phyloP scores from a whole-genome alignment of 164 flowering plant species.

The Magnolia kwangsiensis region DNA sequence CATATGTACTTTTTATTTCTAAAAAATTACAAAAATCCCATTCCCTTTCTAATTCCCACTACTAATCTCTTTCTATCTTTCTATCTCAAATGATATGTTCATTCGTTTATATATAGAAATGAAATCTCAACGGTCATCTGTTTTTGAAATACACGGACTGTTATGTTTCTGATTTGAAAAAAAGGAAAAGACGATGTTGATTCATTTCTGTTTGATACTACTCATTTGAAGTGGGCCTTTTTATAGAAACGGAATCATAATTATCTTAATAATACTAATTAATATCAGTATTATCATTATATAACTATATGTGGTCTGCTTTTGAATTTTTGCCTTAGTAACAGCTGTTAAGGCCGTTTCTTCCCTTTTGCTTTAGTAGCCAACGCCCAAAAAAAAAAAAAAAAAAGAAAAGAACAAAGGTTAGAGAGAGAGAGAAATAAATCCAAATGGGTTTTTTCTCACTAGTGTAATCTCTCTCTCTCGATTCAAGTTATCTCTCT shows the following conservation, averaged over 20 bases:
- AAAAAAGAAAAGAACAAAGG: slow-evolving; percentile 26
- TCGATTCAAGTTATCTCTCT: neutral
- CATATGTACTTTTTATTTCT: neutral
- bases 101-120: neutral
- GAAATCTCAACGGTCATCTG: neutral
- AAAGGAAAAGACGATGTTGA: neutral
- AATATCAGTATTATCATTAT: neutral
- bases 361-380: slow-evolving; percentile 33
- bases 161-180: neutral
- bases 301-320: neutral
- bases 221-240: slow-evolving; percentile 3
- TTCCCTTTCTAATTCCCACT: neutral
- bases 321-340: slow-evolving; percentile 6
- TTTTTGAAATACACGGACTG: neutral
- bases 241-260: neutral
- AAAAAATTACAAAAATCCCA: neutral
- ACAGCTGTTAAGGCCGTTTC: slow-evolving; percentile 37
- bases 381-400: slow-evolving; percentile 9
- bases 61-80: neutral
- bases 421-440: neutral
- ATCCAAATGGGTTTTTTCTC: no score
- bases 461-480: neutral
- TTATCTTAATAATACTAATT: neutral
- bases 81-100: neutral
- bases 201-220: no score